Evolutionary conservation across 139 green algal species (phyloP), one percentile per base, ranked within the genome.

Genomic region (Spirogloea muscicola): DNA sequence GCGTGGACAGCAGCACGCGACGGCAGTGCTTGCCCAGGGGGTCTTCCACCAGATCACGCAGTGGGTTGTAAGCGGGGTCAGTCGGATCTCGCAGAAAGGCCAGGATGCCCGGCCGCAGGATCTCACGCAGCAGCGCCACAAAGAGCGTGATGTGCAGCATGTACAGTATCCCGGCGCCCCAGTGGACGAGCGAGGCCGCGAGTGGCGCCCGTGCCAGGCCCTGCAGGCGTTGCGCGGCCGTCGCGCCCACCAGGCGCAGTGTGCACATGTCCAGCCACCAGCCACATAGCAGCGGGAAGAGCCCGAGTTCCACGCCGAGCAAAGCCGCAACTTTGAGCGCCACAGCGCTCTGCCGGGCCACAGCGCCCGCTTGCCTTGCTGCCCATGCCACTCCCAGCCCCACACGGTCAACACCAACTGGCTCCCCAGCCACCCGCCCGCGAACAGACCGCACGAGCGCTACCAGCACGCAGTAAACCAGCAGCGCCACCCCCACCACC

Each of bases 121-220:
- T 48, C 58, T 85, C 79, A 16, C 79, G 58, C 3, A 85, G 49
- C 2, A 80, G 31, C 40, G 25, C 52, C 6, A 80, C 77, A 21
- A 84, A 82, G 5, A 84, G 16, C 38, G 51, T 75, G 29, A 85
- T 39, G 37, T 84, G 78, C 46, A 85, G 43, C 79, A 85, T 85
- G 76, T 81, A 85, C 3, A 83, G 13, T 36, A 85, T 79, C 7
- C 79, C 79, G 18, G 74, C 31, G 40, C 79, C 39, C 79, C 79
- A 85, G 51, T 84, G 76, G 36, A 85, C 37, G 57, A 80, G 36
- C 34, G 49, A 64, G 25, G 38, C 79, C 2, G 41, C 46, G 27
- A 85, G 33, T 21, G 79, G 79, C 2, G 68, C 16, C 29, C 43
- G 5, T 7, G 9, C 6, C 25, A 73, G 82, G 31, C 84, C 58